These are phyloP conservation scores for Lactarius tabidus DNA, from an alignment of 768 basidiomycete species.

Conservation along the genomic window DNA sequence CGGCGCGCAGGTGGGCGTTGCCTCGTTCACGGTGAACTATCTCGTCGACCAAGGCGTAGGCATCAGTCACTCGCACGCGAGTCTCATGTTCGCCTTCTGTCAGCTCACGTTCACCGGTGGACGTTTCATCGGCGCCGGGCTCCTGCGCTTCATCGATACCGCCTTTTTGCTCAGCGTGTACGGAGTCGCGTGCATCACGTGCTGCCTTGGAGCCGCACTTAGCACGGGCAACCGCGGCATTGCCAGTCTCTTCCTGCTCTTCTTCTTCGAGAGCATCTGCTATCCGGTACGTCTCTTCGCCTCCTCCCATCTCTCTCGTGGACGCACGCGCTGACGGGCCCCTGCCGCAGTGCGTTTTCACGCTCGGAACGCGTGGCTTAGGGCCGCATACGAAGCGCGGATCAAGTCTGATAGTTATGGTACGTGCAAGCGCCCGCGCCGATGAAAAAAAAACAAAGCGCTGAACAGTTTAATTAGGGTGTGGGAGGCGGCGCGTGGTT, in stretches of 20 bases:
- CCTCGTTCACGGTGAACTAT: constrained; percentile 66
- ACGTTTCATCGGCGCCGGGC: constrained; percentile 56
- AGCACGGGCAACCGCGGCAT: constrained; percentile 52
- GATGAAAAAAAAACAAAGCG: background rate
- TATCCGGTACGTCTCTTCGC: constrained; percentile 46
- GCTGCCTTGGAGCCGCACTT: constrained; percentile 48
- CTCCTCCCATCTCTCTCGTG: background rate
- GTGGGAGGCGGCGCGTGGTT: constrained; percentile 70
- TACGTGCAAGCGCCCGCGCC: constrained; percentile 15
- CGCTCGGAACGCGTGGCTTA: constrained; percentile 59
- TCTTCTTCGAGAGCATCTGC: constrained; percentile 76
- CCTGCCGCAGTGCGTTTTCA: constrained; percentile 49
- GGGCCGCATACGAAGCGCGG: constrained; percentile 58
- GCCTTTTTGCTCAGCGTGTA: constrained; percentile 57
- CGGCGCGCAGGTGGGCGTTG: constrained; percentile 64
- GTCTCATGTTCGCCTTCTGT: constrained; percentile 66
- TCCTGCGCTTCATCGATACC: constrained; percentile 62
- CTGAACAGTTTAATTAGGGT: constrained; percentile 34
- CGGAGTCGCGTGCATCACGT: constrained; percentile 47
- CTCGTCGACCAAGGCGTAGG: constrained; percentile 59
- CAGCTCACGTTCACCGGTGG: constrained; percentile 65
- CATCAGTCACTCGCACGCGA: constrained; percentile 48
- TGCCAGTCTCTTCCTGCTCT: constrained; percentile 57
- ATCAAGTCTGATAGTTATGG: constrained; percentile 64
- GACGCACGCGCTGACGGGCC: background rate